Percentiles rank a stretch among this genome's conserved stretches.
phyloP scores from a whole-genome alignment of 2,329 filamentous ascomycete genomes.

The Xylariaceae sp. region DNA sequence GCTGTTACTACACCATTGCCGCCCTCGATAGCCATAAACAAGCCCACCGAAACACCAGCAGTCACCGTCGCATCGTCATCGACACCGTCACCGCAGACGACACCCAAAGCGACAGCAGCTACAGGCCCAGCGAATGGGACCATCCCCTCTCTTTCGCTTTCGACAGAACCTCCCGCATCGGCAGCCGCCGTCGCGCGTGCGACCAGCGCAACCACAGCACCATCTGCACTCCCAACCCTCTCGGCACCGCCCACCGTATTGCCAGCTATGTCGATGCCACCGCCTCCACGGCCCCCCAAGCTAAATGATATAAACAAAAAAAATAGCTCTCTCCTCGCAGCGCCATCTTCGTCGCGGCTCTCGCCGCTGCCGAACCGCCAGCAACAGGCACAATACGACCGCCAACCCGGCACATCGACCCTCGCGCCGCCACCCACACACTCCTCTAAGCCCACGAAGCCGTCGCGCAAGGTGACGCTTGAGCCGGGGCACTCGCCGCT shows the following conservation, averaged over 20 bases:
- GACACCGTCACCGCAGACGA: conserved; percentile 52
- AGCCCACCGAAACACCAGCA: conserved; percentile 16
- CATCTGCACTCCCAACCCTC: conserved; percentile 20
- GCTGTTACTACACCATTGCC: conserved; percentile 42
- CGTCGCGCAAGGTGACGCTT: conserved; percentile 76
- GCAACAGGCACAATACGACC: conserved; percentile 33
- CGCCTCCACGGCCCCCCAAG: conserved; percentile 35
- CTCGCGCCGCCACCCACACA: conserved; percentile 65
- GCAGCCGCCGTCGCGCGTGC: conserved; percentile 36
- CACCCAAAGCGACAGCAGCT: conserved; percentile 55
- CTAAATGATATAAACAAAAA: conserved; percentile 35
- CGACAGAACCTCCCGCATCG: conserved; percentile 40
- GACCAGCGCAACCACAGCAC: conserved; percentile 14
- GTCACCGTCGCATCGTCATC: conserved; percentile 17
- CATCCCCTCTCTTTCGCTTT: conserved; percentile 57
- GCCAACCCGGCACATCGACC: conserved; percentile 43
- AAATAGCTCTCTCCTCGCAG: conserved; percentile 31
- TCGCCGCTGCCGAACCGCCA: conserved; percentile 50
- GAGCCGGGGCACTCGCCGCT: conserved; percentile 92
- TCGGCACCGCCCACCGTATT: conserved; percentile 17
- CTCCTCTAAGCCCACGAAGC: conserved; percentile 58
- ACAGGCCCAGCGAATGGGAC: conserved; percentile 27
- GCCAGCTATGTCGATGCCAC: conserved; percentile 32
- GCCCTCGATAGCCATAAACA: conserved; percentile 38
- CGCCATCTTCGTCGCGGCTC: conserved; percentile 40